phyloP scores from a whole-genome alignment of 1,284 basidiomycete genomes.

The Ceratobasidium sp. region DNA sequence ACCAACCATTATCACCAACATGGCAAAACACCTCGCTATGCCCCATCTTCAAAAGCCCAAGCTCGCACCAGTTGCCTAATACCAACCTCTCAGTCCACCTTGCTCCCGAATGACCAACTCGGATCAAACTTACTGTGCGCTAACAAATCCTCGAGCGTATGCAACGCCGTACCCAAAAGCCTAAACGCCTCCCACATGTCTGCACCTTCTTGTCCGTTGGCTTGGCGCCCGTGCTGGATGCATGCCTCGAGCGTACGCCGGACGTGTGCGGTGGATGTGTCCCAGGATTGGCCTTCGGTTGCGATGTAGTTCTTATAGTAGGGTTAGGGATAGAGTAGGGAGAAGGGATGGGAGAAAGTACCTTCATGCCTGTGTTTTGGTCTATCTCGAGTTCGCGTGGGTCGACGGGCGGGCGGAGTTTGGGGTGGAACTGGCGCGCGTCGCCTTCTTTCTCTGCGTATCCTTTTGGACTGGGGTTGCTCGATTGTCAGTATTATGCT shows the following conservation, averaged over 20 bases:
- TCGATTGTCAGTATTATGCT: constrained; percentile 6
- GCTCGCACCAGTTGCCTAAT: constrained; percentile 79
- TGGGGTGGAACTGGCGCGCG: constrained; percentile 73
- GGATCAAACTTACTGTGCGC: constrained; percentile 69
- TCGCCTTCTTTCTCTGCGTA: constrained; percentile 82
- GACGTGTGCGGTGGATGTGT: constrained; percentile 83
- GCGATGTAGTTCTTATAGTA: constrained; percentile 68
- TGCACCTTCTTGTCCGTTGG: constrained; percentile 66
- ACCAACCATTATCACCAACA: constrained; percentile 78
- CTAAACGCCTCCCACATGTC: constrained; percentile 79
- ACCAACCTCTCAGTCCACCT: not conserved
- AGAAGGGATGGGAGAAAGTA: not conserved
- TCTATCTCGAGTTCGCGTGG: constrained; percentile 84
- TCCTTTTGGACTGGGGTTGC: constrained; percentile 61
- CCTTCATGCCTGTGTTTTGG: constrained; percentile 87
- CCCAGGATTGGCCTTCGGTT: constrained; percentile 76
- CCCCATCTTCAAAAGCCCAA: constrained; percentile 79
- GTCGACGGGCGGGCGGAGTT: constrained; percentile 81
- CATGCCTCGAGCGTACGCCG: constrained; percentile 75
- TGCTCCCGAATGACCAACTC: not conserved
- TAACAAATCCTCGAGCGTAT: constrained; percentile 81
- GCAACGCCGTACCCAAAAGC: constrained; percentile 77
- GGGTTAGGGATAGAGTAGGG: too few species aligned
- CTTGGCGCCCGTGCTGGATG: constrained; percentile 71
- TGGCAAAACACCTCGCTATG: constrained; percentile 84